Base-by-base conservation (phyloP, 306 rosid species). In the Sphenostylis stenocarpa region DNA sequence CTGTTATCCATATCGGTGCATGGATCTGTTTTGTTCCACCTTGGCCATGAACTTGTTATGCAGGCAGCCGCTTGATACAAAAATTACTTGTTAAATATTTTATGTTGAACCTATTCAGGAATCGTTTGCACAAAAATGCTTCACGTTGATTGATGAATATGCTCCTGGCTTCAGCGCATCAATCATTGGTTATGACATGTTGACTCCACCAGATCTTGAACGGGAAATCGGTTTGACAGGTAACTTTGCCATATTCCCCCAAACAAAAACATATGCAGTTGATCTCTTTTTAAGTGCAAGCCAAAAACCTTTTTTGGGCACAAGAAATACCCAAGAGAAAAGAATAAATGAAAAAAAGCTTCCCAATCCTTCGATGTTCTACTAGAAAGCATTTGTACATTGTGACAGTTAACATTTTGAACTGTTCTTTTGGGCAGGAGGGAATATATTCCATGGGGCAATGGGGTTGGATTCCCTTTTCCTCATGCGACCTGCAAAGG, bases 121-220 rank as follows among this genome's bases (percentile, higher is more conserved):
- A 73, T 84, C 86, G 52, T 94, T 82, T 71, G 90, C 94, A 19
- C 86, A 80, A 75, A 92, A 80, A 81, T 90, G 97, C 84, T 94
- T 92, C 77, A 47, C 47, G 61, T 75, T 92, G 81, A 89, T 94
- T 80, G 97, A 94, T 66, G 96, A 94, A 84, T 92, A 94, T 80
- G 97, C 95, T 53, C 96, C 97, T 21, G 93, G 93, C 64, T 94
- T 94, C 85, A 85, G 95, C 81, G 44, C 93, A 76, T 90, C 98
- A 63, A 19, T 94, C 20, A 74, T 92, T 71, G 98, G 88, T 29
- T 89, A 91, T 43, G 97, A 94, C 81, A 91, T 91, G 98, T 81
- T 94, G 83, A 91, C 98, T 19, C 98, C 98, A 3, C 98, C 96
- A 61, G 98, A 94, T 74, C 98, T 94, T 63, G 98, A 94, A 83